These are phyloP conservation scores for Dryadomyces quercivorus DNA, from an alignment of 2,329 filamentous ascomycete species.

Conservation along the genomic window DNA sequence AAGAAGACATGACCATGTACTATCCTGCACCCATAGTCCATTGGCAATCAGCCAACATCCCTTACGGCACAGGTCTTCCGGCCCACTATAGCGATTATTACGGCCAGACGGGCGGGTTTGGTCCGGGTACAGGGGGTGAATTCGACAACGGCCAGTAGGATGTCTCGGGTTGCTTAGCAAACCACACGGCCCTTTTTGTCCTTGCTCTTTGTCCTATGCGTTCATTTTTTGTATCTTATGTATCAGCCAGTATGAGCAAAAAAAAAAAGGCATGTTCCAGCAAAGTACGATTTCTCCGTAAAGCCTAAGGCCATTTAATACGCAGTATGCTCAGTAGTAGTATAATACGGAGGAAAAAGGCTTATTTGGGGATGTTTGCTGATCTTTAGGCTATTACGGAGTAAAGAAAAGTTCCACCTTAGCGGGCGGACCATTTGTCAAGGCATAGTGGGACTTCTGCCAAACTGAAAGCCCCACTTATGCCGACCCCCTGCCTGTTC, in stretches of 20 bases:
- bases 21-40: background rate
- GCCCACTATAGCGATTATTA: conserved; percentile 1
- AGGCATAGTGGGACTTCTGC: background rate
- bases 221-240: background rate
- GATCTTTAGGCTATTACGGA: too few relatives aligned
- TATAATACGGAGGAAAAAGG: too few relatives aligned
- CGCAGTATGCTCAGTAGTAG: too few relatives aligned
- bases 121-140: background rate
- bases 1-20: conserved; percentile 2
- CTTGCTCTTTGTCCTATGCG: background rate
- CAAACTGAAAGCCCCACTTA: background rate
- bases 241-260: background rate
- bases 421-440: too few relatives aligned
- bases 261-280: too few relatives aligned
- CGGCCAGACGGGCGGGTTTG: background rate
- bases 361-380: too few relatives aligned
- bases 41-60: background rate
- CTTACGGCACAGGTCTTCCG: background rate
- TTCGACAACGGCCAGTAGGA: background rate
- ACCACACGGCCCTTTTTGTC: background rate
- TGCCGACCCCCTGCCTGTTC: background rate
- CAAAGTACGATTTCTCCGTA: too few relatives aligned
- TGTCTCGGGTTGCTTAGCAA: background rate
- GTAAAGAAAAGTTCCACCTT: background rate
- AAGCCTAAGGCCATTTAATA: too few relatives aligned